phyloP scores from a whole-genome alignment of 2,329 filamentous ascomycete genomes.

The Aspergillus ustus region DNA sequence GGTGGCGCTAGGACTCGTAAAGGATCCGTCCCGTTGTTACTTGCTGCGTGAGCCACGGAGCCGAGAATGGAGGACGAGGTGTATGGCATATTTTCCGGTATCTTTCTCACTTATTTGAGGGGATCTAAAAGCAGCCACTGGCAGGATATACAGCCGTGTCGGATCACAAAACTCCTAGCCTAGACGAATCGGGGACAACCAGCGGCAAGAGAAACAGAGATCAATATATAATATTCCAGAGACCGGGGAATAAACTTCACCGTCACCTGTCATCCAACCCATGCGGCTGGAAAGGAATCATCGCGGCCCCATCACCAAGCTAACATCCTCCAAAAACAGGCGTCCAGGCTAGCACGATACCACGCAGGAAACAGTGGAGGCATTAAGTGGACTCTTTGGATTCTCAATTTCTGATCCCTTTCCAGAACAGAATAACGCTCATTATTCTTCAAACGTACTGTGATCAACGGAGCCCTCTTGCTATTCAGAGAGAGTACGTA shows the following conservation, averaged over 20 bases:
- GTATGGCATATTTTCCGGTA: not conserved
- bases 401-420: slow-evolving; percentile 2
- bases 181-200: not conserved
- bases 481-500: not conserved
- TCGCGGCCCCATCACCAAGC: not conserved
- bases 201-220: not conserved
- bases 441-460: not conserved
- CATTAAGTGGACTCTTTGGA: slow-evolving; percentile 8
- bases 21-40: slow-evolving; percentile 11
- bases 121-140: not conserved
- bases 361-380: slow-evolving; percentile 4
- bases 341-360: not conserved
- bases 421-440: slow-evolving; percentile 19
- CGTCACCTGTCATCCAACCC: slow-evolving; percentile 9
- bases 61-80: slow-evolving; percentile 1
- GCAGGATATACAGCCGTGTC: not conserved
- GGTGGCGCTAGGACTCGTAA: slow-evolving; percentile 4
- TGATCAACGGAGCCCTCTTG: not conserved
- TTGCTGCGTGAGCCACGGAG: slow-evolving; percentile 3
- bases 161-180: not conserved
- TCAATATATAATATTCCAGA: not conserved
- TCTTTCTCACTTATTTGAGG: not conserved
- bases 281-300: slow-evolving; percentile 9
- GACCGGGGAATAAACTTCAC: slow-evolving; percentile 5
- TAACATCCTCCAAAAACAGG: not conserved